These are phyloP conservation scores for Aspergillus eucalypticola DNA, from an alignment of 2,329 filamentous ascomycete species.

Conservation along the genomic window DNA sequence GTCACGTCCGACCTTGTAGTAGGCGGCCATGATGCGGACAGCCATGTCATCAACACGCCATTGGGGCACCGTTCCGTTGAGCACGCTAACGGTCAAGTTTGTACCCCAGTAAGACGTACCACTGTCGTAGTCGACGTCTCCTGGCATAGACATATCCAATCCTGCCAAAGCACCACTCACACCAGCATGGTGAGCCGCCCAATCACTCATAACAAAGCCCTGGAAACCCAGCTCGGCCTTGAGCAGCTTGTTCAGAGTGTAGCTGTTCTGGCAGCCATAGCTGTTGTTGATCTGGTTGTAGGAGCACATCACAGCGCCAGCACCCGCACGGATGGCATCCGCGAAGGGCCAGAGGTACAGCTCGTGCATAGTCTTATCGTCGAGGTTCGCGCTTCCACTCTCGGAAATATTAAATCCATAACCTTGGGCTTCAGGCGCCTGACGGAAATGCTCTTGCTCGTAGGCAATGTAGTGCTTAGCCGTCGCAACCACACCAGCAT, in stretches of 20 bases:
- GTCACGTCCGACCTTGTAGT: conserved; percentile 64
- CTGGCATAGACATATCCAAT: conserved; percentile 81
- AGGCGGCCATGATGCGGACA: conserved; percentile 71
- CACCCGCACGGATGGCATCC: conserved; percentile 66
- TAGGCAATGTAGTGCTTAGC: conserved; percentile 76
- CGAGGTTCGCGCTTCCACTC: conserved; percentile 60
- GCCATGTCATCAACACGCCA: conserved; percentile 92
- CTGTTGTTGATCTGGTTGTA: conserved; percentile 72
- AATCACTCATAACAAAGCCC: conserved; percentile 69
- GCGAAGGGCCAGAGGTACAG: conserved; percentile 69
- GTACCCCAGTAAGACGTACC: conserved; percentile 77
- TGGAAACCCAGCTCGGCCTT: conserved; percentile 77
- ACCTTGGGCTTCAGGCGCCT: conserved; percentile 57
- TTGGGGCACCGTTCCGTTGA: conserved; percentile 86
- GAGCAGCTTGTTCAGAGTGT: conserved; percentile 61
- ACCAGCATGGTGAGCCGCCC: conserved; percentile 75
- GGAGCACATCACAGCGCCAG: conserved; percentile 69
- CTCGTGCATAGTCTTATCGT: conserved; percentile 65
- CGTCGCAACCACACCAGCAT: conserved; percentile 78
- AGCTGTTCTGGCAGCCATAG: conserved; percentile 66
- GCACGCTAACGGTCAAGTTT: conserved; percentile 81
- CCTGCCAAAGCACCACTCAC: conserved; percentile 66
- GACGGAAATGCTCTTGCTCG: conserved; percentile 73
- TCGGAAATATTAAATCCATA: conserved; percentile 66
- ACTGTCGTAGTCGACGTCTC: conserved; percentile 74